These are phyloP conservation scores for Salvia splendens DNA, from an alignment of 257 asterid genomes.

Conservation along the genomic window DNA sequence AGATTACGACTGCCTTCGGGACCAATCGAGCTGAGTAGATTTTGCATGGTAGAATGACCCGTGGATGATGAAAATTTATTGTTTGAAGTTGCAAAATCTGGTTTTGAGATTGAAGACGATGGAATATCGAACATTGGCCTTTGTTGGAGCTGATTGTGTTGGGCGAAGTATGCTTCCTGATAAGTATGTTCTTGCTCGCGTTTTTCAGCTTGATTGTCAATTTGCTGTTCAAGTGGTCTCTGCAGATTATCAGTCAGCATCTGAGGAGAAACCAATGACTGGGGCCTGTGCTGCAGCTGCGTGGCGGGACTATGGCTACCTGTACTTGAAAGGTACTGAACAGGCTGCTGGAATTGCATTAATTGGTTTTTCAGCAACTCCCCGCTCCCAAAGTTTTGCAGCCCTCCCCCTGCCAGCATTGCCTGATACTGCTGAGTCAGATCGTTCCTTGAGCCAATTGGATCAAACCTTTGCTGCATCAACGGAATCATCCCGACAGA, in stretches of 20 bases:
- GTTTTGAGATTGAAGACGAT: conserved; percentile 64
- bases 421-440: conserved; percentile 80
- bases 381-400: conserved; percentile 53
- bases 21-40: conserved; percentile 61
- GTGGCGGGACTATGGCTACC: conserved; percentile 44
- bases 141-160: conserved; percentile 60
- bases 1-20: conserved; percentile 64
- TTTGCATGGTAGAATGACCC: conserved; percentile 59
- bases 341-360: conserved; percentile 73
- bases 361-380: conserved; percentile 67
- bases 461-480: conserved; percentile 83
- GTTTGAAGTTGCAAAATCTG: conserved; percentile 52
- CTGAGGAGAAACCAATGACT: conserved; percentile 48
- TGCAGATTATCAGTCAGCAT: conserved; percentile 58
- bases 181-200: conserved; percentile 51
- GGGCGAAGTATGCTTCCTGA: conserved; percentile 56
- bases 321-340: conserved; percentile 60
- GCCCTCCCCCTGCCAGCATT: conserved; percentile 71
- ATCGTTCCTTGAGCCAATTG: conserved; percentile 56
- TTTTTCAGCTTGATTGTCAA: conserved; percentile 48
- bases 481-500: conserved; percentile 71
- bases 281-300: conserved; percentile 59
- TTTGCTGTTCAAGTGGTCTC: conserved; percentile 54
- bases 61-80: conserved; percentile 45
- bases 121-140: conserved; percentile 63